Evolutionary conservation across 78 protist genomes (phyloP).

Genomic region (Acrasis kona): DNA sequence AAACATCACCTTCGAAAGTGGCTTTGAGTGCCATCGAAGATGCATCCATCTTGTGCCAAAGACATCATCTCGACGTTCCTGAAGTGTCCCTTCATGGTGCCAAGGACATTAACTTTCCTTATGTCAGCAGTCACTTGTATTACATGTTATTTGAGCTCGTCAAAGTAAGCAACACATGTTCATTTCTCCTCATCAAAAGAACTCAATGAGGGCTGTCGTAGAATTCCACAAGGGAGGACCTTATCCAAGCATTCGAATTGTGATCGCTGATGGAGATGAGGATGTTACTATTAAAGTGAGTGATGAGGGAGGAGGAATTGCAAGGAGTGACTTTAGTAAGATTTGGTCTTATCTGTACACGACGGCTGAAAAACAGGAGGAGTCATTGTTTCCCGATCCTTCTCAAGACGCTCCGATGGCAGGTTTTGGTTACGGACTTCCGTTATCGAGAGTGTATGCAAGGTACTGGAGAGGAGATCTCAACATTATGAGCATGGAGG

Average conservation of each 20-base stretch:
- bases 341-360: conserved; percentile 44
- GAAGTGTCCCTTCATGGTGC: not conserved
- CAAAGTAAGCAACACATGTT: conserved; percentile 27
- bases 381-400: not conserved
- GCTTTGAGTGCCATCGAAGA: not conserved
- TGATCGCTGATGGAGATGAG: conserved; percentile 30
- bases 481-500: conserved; percentile 25
- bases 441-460: conserved; percentile 36
- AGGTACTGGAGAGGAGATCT: conserved; percentile 54
- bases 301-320: conserved; percentile 70
- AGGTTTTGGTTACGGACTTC: conserved; percentile 66
- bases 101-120: conserved; percentile 4
- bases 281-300: conserved; percentile 30
- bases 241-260: not conserved
- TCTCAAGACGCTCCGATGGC: conserved; percentile 26
- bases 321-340: conserved; percentile 10
- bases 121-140: conserved; percentile 46
- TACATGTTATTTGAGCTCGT: conserved; percentile 45
- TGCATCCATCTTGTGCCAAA: not conserved
- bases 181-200: no score
- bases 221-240: no score
- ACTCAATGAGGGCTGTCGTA: no score
- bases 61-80: not conserved
- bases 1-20: not conserved
- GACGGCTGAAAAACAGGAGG: conserved; percentile 27